Evolutionary conservation across 768 basidiomycete genomes (phyloP).

Genomic region (Lactarius evosmus): DNA sequence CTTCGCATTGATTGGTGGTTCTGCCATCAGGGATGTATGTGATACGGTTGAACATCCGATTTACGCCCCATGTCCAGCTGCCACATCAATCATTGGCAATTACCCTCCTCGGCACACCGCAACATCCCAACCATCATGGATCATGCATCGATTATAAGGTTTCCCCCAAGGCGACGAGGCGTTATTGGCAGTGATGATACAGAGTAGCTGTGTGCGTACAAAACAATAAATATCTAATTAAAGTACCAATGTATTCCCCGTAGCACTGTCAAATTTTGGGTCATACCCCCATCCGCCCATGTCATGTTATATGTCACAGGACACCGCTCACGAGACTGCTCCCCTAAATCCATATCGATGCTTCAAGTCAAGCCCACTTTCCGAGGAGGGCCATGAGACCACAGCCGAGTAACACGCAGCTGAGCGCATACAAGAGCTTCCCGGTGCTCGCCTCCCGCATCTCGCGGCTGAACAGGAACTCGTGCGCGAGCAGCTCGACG

Average conservation of each 20-base stretch:
- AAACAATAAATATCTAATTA: not conserved
- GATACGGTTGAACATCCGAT: not conserved
- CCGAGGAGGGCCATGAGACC: slow-evolving; percentile 91
- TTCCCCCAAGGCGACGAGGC: not conserved
- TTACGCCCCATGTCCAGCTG: not conserved
- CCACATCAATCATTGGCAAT: too few relatives aligned
- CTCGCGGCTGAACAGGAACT: slow-evolving; percentile 87
- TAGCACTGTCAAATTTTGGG: not conserved
- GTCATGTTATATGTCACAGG: not conserved
- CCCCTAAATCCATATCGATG: not conserved
- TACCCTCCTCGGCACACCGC: too few relatives aligned
- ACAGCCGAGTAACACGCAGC: slow-evolving; percentile 78
- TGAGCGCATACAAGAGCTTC: slow-evolving; percentile 67
- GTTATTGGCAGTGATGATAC: not conserved
- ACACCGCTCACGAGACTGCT: not conserved
- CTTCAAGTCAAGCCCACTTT: slow-evolving; percentile 74
- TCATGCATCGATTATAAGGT: not conserved
- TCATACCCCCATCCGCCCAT: not conserved
- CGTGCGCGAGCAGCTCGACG: slow-evolving; percentile 91
- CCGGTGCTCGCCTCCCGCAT: slow-evolving; percentile 69
- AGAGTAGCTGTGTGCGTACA: not conserved
- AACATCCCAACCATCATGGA: too few relatives aligned
- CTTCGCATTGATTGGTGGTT: not conserved
- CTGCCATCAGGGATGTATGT: not conserved
- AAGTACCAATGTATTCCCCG: not conserved